Conservation (phyloP, 441 rosid species). For the Pelargonium citronellum region DNA sequence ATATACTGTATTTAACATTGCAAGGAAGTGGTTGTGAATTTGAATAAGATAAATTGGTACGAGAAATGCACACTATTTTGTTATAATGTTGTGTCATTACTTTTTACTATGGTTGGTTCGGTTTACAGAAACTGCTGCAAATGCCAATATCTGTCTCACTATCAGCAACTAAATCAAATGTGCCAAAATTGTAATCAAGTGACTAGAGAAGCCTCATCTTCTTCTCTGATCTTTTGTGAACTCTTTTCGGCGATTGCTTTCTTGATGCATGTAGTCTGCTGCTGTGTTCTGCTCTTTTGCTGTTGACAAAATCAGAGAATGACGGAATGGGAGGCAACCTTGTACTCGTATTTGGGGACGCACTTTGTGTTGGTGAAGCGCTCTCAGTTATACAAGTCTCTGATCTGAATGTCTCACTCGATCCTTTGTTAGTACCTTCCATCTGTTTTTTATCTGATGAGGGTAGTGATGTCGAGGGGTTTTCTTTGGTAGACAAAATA, state of each 20-base stretch:
- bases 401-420: slow-evolving; percentile 9
- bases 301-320: slow-evolving; percentile 69
- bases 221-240: slow-evolving; percentile 42
- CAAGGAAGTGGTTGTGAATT: too few species aligned
- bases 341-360: slow-evolving; percentile 16
- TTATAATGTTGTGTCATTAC: not conserved
- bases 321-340: slow-evolving; percentile 60
- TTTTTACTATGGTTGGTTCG: not conserved
- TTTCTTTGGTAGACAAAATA: slow-evolving; percentile 17
- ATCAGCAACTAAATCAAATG: too few species aligned
- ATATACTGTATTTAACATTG: too few species aligned
- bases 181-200: slow-evolving; percentile 4
- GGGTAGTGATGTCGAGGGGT: slow-evolving; percentile 18
- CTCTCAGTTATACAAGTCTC: slow-evolving; percentile 2
- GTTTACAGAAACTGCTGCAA: not conserved
- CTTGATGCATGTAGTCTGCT: slow-evolving; percentile 18
- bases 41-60: too few species aligned
- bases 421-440: slow-evolving; percentile 22
- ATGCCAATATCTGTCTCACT: too few species aligned
- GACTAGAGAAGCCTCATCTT: slow-evolving; percentile 41
- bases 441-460: slow-evolving; percentile 20
- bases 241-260: slow-evolving; percentile 28
- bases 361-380: slow-evolving; percentile 16
- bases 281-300: slow-evolving; percentile 29
- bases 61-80: not conserved